Evolutionary conservation across 306 rosid genomes (phyloP), one percentile per base, ranked within the genome.

Genomic region (Dryas drummondii): DNA sequence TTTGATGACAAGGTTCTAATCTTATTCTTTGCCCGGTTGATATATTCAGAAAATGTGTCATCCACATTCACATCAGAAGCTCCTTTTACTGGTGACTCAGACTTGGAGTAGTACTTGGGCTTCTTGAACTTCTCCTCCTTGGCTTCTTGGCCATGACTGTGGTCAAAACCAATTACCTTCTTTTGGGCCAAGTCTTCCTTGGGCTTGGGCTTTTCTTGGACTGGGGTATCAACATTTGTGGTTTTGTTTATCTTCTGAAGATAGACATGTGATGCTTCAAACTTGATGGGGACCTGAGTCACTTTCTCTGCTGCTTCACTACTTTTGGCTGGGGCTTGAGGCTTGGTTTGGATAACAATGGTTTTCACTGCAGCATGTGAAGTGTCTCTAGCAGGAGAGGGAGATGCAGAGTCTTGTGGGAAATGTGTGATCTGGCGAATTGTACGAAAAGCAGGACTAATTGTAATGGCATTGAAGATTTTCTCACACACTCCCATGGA

Each of bases 401-500:
- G 77, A 60, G 66, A 37, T 57, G 62, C 27, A 57, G 62, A 12
- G 16, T 56, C 32, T 19, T 58, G 4, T 58, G 64, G 41, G 13
- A 9, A 58, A 26, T 11, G 44, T 4, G 6, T 0, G 71, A 81
- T 51, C 54, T 70, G 74, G 19, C 74, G 80, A 55, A 84, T 45
- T 3, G 78, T 83, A 62, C 42, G 63, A 58, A 60, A 1, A 11
- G 88, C 80, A 14, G 81, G 80, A 44, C 54, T 56, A 72, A 46
- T 76, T 53, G 75, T 9, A 15, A 91, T 32, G 57, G 80, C 88
- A n/a, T 47, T 65, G 53, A 85, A 87, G 74, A 89, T 73, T 83
- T 84, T 91, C 68, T 45, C 73, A 80, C 91, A 86, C 46, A 67
- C 69, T 9, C 87, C 82, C 15, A 62, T 49, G 15, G 93, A 78